Evolutionary conservation across 257 asterid genomes (phyloP), one percentile per base, ranked within the genome.

Genomic region (Pogostemon cablin): DNA sequence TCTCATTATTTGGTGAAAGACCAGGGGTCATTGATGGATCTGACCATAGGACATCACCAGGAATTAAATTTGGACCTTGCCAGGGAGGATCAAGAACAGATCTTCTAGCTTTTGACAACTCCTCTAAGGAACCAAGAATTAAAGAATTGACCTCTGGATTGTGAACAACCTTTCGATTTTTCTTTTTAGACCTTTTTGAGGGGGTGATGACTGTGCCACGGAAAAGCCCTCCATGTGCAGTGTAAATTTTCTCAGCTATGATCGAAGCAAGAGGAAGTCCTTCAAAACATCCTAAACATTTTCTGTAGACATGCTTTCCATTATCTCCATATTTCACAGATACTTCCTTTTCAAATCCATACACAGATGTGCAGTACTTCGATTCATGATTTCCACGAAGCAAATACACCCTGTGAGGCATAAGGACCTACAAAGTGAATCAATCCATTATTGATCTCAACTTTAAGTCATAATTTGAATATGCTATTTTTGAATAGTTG

Each of bases 51-150:
- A 95, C 90, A 69, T 95, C 99, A 69, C 99, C 99, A 9, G 99
- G 99, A 66, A 95, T 95, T 90, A 95, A 73, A 78, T 95, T 95
- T 32, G 77, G 76, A 72, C 99, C 98, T 83, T 95, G 89, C 99
- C 99, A 91, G 1, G 98, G 98, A 80, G 99, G 98, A 83, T 95
- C 99, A 74, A 95, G 98, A 67, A 95, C 97, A 64, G 98, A 85
- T 77, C 98, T 88, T 82, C 98, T 85, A 72, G 98, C 97, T 83
- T 82, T 95, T 56, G 85, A 85, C 55, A 95, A 84, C 84, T 95
- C 97, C 69, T 91, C 98, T 77, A 95, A 83, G 41, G 96, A 84
- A 79, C 99, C 99, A 57, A 95, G 95, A 52, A 66, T 72, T 70
- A 91, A 82, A 62, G 85, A 65, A 75, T 64, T 78, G 37, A 62